These are phyloP conservation scores for Willaertia magna DNA, from an alignment of 208 protist species.

Conservation along the genomic window DNA sequence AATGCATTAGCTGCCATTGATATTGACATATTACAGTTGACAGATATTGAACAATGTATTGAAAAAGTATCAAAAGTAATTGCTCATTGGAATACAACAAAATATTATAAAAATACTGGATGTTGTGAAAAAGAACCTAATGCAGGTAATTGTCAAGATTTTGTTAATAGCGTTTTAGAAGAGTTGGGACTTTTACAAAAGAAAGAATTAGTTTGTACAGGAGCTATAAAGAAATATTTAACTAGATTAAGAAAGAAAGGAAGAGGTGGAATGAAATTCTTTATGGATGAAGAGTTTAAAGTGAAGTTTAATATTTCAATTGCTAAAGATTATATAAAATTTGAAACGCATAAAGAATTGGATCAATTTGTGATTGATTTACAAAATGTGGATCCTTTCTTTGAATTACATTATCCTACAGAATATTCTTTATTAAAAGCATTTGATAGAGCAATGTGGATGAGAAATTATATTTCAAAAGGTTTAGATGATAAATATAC, in stretches of 20 bases:
- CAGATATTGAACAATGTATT: neutral
- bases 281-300: neutral
- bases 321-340: neutral
- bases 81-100: neutral
- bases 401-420: neutral
- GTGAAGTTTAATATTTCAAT: neutral
- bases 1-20: neutral
- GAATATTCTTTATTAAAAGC: neutral
- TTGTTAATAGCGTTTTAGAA: neutral
- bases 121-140: neutral
- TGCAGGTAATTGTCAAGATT: conserved; percentile 5
- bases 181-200: neutral
- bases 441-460: neutral
- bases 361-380: neutral
- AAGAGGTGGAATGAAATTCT: neutral
- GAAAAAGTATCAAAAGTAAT: neutral
- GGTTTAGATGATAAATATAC: too few species aligned
- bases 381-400: neutral
- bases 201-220: neutral
- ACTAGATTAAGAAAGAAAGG: neutral
- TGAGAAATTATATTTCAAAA: too few species aligned
- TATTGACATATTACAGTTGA: neutral
- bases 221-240: neutral
- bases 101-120: neutral
- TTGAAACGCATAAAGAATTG: neutral